These are phyloP conservation scores for Artemisia annua DNA, from an alignment of 129 eudicot genomes.

Conservation along the genomic window DNA sequence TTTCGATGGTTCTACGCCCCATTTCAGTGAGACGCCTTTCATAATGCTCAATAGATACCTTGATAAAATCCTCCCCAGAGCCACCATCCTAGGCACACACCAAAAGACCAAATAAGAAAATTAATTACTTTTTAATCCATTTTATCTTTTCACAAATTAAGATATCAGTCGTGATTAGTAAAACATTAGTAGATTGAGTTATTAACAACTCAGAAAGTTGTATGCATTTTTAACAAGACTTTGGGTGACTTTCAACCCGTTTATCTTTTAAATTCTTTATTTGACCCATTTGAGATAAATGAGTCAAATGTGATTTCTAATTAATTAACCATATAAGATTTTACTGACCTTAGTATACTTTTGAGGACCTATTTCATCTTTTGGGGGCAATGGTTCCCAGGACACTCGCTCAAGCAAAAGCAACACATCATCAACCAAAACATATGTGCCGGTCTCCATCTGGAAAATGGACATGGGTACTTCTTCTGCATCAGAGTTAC, in stretches of 20 bases:
- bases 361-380: constrained; percentile 74
- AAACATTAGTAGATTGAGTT: too few species aligned
- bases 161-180: too few species aligned
- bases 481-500: constrained; percentile 53
- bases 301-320: not conserved
- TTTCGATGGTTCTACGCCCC: constrained; percentile 74
- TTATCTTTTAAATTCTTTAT: too few species aligned
- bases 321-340: not conserved
- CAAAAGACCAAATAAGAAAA: not conserved
- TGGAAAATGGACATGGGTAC: constrained; percentile 40
- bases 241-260: too few species aligned
- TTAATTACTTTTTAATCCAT: not conserved
- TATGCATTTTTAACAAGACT: too few species aligned
- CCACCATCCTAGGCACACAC: constrained; percentile 53
- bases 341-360: constrained; percentile 56
- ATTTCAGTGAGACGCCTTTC: constrained; percentile 79
- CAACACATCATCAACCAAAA: constrained; percentile 79
- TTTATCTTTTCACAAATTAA: too few species aligned
- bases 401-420: constrained; percentile 68
- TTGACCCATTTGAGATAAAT: not conserved
- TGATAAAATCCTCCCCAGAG: constrained; percentile 60
- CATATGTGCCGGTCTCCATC: constrained; percentile 57
- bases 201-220: too few species aligned
- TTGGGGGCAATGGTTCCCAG: constrained; percentile 73
- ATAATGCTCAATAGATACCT: constrained; percentile 64